phyloP scores from a whole-genome alignment of 306 rosid genomes.

The Cucurbita pepo region DNA sequence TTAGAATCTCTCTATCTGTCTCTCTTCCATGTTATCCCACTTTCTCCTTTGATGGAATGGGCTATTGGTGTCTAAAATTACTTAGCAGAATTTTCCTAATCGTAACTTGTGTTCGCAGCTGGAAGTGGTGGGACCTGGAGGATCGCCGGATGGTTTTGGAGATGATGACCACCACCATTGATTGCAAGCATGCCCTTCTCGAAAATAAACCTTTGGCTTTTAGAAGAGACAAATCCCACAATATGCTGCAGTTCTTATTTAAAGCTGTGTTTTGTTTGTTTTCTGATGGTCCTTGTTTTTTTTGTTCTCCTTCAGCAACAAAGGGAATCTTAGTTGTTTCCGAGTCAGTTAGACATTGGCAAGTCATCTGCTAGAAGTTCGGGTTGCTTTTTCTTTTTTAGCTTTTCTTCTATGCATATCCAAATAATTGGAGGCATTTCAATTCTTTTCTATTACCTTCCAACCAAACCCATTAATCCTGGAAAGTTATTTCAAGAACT shows the following conservation, averaged over 20 bases:
- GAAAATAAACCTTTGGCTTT: not conserved
- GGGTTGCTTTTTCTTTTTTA: not conserved
- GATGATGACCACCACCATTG: slow-evolving; percentile 22
- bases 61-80: not conserved
- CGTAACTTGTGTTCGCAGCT: slow-evolving; percentile 15
- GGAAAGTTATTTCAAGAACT: not conserved
- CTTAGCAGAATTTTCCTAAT: not conserved
- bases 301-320: slow-evolving; percentile 4
- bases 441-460: not conserved
- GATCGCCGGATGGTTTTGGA: slow-evolving; percentile 26
- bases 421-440: slow-evolving; percentile 5
- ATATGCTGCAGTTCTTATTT: not conserved
- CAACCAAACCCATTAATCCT: not conserved
- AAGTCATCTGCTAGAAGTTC: not conserved
- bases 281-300: not conserved
- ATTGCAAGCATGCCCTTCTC: not conserved
- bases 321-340: not conserved
- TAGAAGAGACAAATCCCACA: not conserved
- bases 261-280: slow-evolving; percentile 3
- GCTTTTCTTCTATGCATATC: not conserved
- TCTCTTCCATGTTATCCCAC: not conserved
- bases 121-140: slow-evolving; percentile 31
- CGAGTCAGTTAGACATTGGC: not conserved
- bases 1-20: not conserved
- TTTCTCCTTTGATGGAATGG: not conserved